phyloP scores from a whole-genome alignment of 768 basidiomycete species.

The Kwoniella shandongensis region DNA sequence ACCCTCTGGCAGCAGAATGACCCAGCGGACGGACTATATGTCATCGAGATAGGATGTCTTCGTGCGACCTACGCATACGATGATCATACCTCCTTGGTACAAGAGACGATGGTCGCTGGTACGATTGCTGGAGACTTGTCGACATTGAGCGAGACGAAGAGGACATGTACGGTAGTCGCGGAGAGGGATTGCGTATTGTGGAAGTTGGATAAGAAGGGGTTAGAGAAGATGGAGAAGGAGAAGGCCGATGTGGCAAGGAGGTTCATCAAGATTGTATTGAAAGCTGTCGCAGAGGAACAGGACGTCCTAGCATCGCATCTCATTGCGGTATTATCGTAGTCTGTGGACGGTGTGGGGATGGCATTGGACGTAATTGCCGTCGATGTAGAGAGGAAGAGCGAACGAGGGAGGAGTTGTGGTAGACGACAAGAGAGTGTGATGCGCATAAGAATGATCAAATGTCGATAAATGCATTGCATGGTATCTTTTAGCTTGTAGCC shows the following conservation, averaged over 20 bases:
- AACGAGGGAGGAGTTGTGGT: too few species aligned
- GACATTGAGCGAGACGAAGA: slow-evolving; percentile 70
- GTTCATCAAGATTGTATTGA: slow-evolving; percentile 52
- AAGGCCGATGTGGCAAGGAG: slow-evolving; percentile 57
- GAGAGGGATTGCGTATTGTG: slow-evolving; percentile 78
- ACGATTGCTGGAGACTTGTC: slow-evolving; percentile 89
- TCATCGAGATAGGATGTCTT: slow-evolving; percentile 83
- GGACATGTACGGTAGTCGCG: slow-evolving; percentile 82
- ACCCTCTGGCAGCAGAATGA: slow-evolving; percentile 79
- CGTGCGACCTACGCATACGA: slow-evolving; percentile 79
- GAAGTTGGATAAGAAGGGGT: slow-evolving; percentile 65
- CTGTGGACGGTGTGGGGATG: background rate
- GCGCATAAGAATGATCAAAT: too few species aligned
- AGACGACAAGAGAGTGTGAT: too few species aligned
- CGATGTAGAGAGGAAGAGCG: too few species aligned
- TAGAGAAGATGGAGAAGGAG: slow-evolving; percentile 68
- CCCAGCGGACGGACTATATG: slow-evolving; percentile 74
- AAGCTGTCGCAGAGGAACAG: slow-evolving; percentile 43
- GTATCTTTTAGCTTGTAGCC: too few species aligned
- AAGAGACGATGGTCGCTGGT: slow-evolving; percentile 91
- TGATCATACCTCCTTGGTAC: slow-evolving; percentile 65
- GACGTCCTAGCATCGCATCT: slow-evolving; percentile 43
- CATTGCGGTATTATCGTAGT: slow-evolving; percentile 42
- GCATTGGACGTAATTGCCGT: too few species aligned
- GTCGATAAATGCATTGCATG: too few species aligned